Conservation (phyloP, 441 rosid genomes). For the Cnidoscolus chayamansa region DNA sequence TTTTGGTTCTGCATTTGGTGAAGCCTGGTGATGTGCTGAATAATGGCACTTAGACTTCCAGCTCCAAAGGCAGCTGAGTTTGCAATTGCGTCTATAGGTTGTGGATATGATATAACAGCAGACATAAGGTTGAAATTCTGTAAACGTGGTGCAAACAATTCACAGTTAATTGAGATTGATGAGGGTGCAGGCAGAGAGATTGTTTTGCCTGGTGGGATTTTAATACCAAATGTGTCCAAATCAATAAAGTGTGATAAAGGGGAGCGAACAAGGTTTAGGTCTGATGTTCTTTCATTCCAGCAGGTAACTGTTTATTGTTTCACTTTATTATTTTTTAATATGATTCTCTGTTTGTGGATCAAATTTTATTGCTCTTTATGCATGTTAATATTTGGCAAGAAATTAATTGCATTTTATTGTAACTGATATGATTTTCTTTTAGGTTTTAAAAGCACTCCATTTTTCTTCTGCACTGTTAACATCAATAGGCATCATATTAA, state of each 20-base stretch:
- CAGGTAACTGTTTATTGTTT: conserved; percentile 48
- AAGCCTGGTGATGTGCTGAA: conserved; percentile 38
- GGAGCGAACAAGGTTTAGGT: conserved; percentile 67
- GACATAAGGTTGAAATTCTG: conserved; percentile 80
- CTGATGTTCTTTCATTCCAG: conserved; percentile 82
- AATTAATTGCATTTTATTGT: conserved; percentile 6
- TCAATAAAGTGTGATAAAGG: conserved; percentile 91
- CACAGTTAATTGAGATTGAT: conserved; percentile 65
- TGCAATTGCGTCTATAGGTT: conserved; percentile 82
- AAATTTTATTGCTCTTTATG: neutral
- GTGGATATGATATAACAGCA: conserved; percentile 75
- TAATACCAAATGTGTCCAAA: conserved; percentile 65
- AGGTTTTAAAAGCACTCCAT: neutral
- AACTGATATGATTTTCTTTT: neutral
- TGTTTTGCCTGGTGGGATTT: conserved; percentile 80
- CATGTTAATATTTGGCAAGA: conserved; percentile 1
- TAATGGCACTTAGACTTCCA: conserved; percentile 72
- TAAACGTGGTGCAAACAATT: conserved; percentile 50
- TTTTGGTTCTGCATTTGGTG: conserved; percentile 19
- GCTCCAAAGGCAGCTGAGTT: conserved; percentile 80
- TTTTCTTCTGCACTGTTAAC: conserved; percentile 1
- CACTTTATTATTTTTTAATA: neutral
- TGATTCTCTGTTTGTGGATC: neutral
- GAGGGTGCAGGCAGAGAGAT: conserved; percentile 56
- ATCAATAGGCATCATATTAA: neutral